Base-by-base conservation (phyloP, 129 eudicot species). In the Flaveria ramosissima region DNA sequence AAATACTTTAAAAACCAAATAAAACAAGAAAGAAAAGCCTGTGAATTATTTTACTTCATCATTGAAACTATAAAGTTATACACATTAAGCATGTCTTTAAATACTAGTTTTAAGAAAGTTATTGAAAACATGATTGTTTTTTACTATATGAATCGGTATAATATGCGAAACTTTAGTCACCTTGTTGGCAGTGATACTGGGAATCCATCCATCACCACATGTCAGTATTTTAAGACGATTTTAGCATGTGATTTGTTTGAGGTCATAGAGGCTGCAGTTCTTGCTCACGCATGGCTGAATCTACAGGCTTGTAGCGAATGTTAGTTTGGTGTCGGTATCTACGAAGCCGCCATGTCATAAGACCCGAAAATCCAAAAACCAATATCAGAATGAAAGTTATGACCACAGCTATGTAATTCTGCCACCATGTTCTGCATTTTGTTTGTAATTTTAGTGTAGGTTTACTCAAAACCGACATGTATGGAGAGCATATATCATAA, bases 191-290 rank as follows among this genome's bases (percentile, higher is more conserved):
- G 42, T 26, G 79, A 62, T 47, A 71, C 30, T 48, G 39, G 71
- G 7, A 57, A 39, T 12, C 68, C 77, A 73, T 56, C 68, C 68
- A 3, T 19, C 41, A 7, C 43, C 70, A 43, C 70, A 26, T 12
- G 66, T 23, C 66, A 13, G 12, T 24, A 60, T 60, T 60, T 60
- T n/a, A 60, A 4, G 57, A 51, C 62, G 6, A 52, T 41, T 73
- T 73, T 47, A 20, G 48, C 27, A 17, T 7, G 57, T 24, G 10
- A 61, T 61, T 12, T 61, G 27, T 43, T 48, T 65, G 42, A 43
- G 7, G 69, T 81, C 81, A 84, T 17, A 92, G 82, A 1, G 93
- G 99, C 77, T 95, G 97, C 63, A 95, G 94, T 83, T 95, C 99
- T 83, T 89, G 95, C 78, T 95, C 99, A 21, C 89, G 78, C 13